Evolutionary conservation across 139 green algal genomes (phyloP), one percentile per base, ranked within the genome.

Genomic region (Micractinium sp.): DNA sequence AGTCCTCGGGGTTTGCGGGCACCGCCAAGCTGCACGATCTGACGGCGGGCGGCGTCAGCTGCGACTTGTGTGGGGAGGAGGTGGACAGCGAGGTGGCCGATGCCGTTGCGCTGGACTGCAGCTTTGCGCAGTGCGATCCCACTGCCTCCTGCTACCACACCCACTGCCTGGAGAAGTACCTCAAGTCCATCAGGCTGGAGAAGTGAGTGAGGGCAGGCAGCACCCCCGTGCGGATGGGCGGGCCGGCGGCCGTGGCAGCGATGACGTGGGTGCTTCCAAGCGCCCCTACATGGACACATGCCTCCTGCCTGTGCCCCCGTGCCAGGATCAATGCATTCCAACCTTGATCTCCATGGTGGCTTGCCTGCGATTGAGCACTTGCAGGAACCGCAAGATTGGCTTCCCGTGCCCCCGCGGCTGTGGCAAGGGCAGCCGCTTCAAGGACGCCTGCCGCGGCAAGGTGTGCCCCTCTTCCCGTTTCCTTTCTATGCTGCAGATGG

Each of bases 351-450:
- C 67, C 47, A 56, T 56, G 47, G 47, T 56, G 47, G 47, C 47
- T 9, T 56, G 47, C 47, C 47, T 56, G 47, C 47, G 47, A 9
- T n/a, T 56, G 47, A 35, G 5, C 1, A 22, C 41, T 15, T 47
- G 88, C 91, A 96, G 94, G 92, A 98, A 97, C 87, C 90, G 96
- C 33, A 99, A 99, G 87, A 99, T 96, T 35, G 96, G 96, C 47
- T 99, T 98, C 86, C 96, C 95, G 38, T 99, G 96, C 87, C 96
- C 96, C 3, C 79, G 96, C 31, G 96, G 96, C 31, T 97, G 93
- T 77, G 95, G 96, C 33, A 98, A 98, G 90, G 92, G 88, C 23
- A 96, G 90, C 5, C 84, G 71, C 16, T 96, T 92, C 80, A 77
- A 88, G 33, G 88, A 92, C 29, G 82, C 95, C 16, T 99, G 96